Percentiles rank a stretch among this genome's conserved stretches.
Evolutionary conservation across 805 yeast genomes (phyloP).

Genomic region (Alloascoidea africana): DNA sequence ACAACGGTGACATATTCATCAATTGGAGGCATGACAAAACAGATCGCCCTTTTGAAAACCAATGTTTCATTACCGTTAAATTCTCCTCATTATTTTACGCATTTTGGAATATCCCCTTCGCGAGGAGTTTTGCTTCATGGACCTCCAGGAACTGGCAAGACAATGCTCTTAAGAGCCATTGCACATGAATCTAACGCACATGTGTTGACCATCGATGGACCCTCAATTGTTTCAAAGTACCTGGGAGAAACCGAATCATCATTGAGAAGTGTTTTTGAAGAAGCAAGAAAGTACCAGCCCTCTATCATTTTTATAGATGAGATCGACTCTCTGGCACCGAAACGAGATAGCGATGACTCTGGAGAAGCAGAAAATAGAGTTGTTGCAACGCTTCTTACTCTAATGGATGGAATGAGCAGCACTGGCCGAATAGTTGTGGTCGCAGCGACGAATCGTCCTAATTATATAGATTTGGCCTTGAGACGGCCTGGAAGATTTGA

Average conservation of each 20-base stretch:
- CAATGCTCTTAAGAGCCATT: slow-evolving; percentile 71
- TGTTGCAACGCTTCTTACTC: slow-evolving; percentile 72
- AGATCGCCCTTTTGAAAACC: slow-evolving; percentile 43
- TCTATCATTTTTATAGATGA: slow-evolving; percentile 84
- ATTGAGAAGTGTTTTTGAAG: slow-evolving; percentile 67
- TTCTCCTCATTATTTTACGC: slow-evolving; percentile 58
- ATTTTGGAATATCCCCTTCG: slow-evolving; percentile 87
- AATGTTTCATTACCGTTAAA: slow-evolving; percentile 71
- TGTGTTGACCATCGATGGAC: slow-evolving; percentile 74
- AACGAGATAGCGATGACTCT: slow-evolving; percentile 66
- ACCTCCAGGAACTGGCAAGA: slow-evolving; percentile 95
- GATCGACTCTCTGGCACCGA: slow-evolving; percentile 84
- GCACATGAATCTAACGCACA: slow-evolving; percentile 71
- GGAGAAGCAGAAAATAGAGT: slow-evolving; percentile 87
- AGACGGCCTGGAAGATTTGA: slow-evolving; percentile 85
- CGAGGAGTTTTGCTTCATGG: slow-evolving; percentile 90
- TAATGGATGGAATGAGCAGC: slow-evolving; percentile 67
- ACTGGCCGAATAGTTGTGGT: slow-evolving; percentile 48
- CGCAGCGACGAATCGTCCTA: slow-evolving; percentile 65
- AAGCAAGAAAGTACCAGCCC: slow-evolving; percentile 80
- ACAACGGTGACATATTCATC: slow-evolving; percentile 24
- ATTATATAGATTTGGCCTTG: slow-evolving; percentile 52
- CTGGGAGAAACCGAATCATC: slow-evolving; percentile 88
- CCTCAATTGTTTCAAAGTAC: slow-evolving; percentile 84
- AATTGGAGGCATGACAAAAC: slow-evolving; percentile 68